These are phyloP conservation scores for Mitragyna speciosa DNA, from an alignment of 257 asterid genomes.

Conservation along the genomic window DNA sequence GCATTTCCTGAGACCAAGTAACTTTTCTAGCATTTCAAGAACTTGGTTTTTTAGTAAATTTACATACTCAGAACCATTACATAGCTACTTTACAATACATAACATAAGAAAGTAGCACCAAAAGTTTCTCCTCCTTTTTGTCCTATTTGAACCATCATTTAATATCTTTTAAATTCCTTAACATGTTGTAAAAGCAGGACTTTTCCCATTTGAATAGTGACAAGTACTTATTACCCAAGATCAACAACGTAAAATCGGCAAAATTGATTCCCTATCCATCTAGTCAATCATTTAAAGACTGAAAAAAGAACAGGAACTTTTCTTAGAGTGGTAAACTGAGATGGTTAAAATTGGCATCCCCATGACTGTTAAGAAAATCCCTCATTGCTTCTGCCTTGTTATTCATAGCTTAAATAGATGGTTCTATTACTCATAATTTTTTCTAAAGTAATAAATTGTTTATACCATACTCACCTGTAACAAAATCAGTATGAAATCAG, in stretches of 20 bases:
- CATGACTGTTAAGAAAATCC: neutral
- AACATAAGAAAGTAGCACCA: neutral
- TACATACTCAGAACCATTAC: neutral
- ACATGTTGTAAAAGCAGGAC: neutral
- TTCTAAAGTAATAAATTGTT: neutral
- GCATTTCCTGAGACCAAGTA: neutral
- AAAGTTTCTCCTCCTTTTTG: neutral
- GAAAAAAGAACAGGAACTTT: neutral
- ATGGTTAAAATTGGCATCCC: neutral
- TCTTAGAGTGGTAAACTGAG: neutral
- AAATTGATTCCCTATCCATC: neutral
- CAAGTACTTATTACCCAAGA: neutral
- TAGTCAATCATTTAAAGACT: neutral
- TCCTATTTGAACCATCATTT: neutral
- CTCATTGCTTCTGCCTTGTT: neutral
- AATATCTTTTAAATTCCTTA: no score
- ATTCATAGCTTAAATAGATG: neutral
- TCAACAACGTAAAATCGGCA: neutral
- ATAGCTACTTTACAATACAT: no score
- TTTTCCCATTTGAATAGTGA: neutral
- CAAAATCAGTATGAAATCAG: conserved; percentile 65
- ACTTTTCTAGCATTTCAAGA: neutral
- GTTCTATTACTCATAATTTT: neutral
- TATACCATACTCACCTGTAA: conserved; percentile 44
- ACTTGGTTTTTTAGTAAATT: neutral